A percentile compares a stretch with the other conserved stretches of the same genome.
phyloP scores from a whole-genome alignment of 208 protist species.

The Trypanosoma scelopori region DNA sequence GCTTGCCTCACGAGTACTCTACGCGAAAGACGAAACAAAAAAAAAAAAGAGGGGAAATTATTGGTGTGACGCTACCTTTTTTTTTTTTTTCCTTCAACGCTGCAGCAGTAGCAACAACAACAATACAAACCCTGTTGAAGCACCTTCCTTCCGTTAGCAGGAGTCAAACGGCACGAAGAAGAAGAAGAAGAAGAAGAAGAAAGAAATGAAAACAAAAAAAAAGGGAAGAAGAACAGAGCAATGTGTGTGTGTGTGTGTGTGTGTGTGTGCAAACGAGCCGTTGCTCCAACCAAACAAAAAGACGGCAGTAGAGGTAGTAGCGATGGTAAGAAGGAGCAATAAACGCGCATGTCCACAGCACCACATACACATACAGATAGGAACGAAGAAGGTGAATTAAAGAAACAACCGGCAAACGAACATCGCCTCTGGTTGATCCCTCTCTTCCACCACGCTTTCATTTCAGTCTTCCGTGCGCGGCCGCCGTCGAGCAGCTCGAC shows the following conservation, averaged over 20 bases:
- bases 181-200: background rate
- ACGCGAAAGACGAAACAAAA: background rate
- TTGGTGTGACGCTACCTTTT: background rate
- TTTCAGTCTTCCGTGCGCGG: constrained; percentile 58
- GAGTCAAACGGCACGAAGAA: background rate
- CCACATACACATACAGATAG: background rate
- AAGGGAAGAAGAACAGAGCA: background rate
- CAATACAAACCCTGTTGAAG: background rate
- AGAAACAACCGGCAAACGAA: background rate
- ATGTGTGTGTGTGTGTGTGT: background rate
- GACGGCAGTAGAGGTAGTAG: background rate
- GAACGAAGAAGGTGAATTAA: background rate
- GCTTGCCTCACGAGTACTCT: too few relatives aligned
- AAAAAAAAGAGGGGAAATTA: background rate
- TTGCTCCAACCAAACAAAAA: background rate
- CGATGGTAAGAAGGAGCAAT: background rate
- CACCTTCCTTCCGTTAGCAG: background rate
- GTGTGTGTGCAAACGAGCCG: background rate
- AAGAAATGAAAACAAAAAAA: background rate
- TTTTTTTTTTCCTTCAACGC: background rate
- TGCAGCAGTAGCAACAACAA: too few relatives aligned
- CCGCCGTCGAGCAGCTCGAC: constrained; percentile 56
- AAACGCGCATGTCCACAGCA: background rate
- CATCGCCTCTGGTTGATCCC: too few relatives aligned
- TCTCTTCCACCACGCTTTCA: background rate